Base-by-base conservation (phyloP, 2,329 filamentous ascomycete genomes). In the Penicillium sp. region DNA sequence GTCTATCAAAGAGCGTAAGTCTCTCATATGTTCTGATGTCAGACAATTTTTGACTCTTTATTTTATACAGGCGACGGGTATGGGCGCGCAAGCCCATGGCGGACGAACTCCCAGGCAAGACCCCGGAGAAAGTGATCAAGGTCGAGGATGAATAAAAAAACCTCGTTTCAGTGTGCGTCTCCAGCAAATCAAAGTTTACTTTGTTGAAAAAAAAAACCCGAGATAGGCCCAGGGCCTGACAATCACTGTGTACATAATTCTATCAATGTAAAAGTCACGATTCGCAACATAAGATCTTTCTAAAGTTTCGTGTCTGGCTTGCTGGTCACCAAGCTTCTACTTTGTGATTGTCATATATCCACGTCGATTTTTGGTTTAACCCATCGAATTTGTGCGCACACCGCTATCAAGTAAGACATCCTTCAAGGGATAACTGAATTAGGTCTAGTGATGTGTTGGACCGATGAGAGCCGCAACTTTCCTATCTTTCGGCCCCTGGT, bases 1-100 rank as follows among this genome's bases (percentile, higher is more conserved):
- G 48, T 44, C 6, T 63, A 61, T 52, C 54, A 63, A 39, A 52
- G 50, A 9, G 60, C 57, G 59, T 60, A 33, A 53, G 58, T 58
- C 15, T 28, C 18, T 18, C 10, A 8, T 9, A 18, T 31, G 31
- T 23, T 38, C 18, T 2, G 16, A 4, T 29, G 38, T 36, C 18
- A n/a, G 21, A 13, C 2, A 10, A 1, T 28, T 9, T 36, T 2
- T 47, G 15, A 47, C 2, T 13, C 12, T 4, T 28, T 36, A 10
- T 18, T 29, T 23, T 31, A 2, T n/a, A 4, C 31, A 61, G 59
- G n/a, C 51, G 58, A 42, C 46, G 59, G 7, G 56, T 62, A 34
- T 62, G 59, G 59, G 59, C 56, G 18, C 53, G 53, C 3, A 58
- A 58, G 36, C 53, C 56, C 1, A 42, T 46, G 15, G 49, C 36